Base-by-base conservation (phyloP, 495 filamentous ascomycete genomes). In the Penicillium lividum region DNA sequence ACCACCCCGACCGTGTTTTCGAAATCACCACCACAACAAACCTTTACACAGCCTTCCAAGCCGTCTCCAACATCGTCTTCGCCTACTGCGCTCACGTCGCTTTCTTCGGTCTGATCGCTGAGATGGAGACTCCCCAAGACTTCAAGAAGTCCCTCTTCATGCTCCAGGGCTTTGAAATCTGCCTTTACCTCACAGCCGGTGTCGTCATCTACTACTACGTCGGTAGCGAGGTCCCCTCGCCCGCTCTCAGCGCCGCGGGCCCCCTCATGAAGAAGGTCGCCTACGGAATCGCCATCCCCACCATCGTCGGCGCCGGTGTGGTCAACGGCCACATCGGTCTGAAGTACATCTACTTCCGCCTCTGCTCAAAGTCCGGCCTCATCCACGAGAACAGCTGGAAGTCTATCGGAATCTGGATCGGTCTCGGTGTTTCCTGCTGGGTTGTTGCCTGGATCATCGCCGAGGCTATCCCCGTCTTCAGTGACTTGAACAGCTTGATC, bases 251-350 rank as follows among this genome's bases (percentile, higher is more conserved):
- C 28, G 87, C 87, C 0, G 86, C 88, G 4, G 81, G 84, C 3
- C 75, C 77, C 1, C 48, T 84, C 0, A 66, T 93, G 25, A 84
- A 84, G 64, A 92, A 92, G 74, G 69, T 93, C 16, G 88, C 89
- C 10, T 95, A 88, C 64, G 90, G 90, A 7, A 75, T 94, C 51
- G 90, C 90, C 31, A 77, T 91, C 15, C 91, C 91, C 0, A 90
- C 88, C 30, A 82, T 89, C 60, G 72, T 90, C 58, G 80, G 87
- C 22, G 82, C 84, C 1, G 87, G 87, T 51, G 86, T 92, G 46
- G 86, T 92, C 67, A 87, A 90, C 69, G 88, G 83, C 68, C 79
- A 83, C 58, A 77, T 82, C 31, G 80, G 77, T 28, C 45, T 71
- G 34, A 88, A 87, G 66, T 90, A 89, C 66, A 80, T 92, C 64